phyloP scores from a whole-genome alignment of 495 filamentous ascomycete species.

The Aspergillus cristatus region DNA sequence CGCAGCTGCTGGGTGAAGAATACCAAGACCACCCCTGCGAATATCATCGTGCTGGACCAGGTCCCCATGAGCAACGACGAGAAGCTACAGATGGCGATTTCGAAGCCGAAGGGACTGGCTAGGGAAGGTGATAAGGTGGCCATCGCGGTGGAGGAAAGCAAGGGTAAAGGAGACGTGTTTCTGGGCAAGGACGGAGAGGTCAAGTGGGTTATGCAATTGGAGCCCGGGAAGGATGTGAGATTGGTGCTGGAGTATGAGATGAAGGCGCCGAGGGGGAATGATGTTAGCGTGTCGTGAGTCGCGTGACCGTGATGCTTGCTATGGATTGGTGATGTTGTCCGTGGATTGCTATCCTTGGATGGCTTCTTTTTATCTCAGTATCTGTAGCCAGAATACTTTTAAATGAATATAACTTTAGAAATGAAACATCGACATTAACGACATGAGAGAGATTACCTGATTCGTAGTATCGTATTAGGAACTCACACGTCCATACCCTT shows the following conservation, averaged over 20 bases:
- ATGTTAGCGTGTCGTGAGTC: too few species aligned
- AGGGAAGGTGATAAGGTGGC: conserved; percentile 30
- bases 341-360: too few species aligned
- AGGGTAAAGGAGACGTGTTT: conserved; percentile 9
- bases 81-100: conserved; percentile 43
- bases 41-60: conserved; percentile 54
- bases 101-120: conserved; percentile 43
- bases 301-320: too few species aligned
- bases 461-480: too few species aligned
- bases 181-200: conserved; percentile 54
- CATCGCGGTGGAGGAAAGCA: conserved; percentile 7
- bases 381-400: too few species aligned
- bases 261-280: conserved; percentile 10
- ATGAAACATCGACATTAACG: too few species aligned
- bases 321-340: too few species aligned
- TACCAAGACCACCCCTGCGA: conserved; percentile 40
- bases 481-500: too few species aligned
- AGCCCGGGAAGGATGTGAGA: conserved; percentile 46
- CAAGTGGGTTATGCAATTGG: conserved; percentile 49
- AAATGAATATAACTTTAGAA: too few species aligned
- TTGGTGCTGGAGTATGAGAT: conserved; percentile 58
- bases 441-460: too few species aligned
- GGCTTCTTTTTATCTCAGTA: too few species aligned
- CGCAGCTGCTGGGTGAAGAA: conserved; percentile 51
- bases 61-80: conserved; percentile 61